These are phyloP conservation scores for Verticillium klebahnii DNA, from an alignment of 2,329 filamentous ascomycete genomes.

Conservation along the genomic window DNA sequence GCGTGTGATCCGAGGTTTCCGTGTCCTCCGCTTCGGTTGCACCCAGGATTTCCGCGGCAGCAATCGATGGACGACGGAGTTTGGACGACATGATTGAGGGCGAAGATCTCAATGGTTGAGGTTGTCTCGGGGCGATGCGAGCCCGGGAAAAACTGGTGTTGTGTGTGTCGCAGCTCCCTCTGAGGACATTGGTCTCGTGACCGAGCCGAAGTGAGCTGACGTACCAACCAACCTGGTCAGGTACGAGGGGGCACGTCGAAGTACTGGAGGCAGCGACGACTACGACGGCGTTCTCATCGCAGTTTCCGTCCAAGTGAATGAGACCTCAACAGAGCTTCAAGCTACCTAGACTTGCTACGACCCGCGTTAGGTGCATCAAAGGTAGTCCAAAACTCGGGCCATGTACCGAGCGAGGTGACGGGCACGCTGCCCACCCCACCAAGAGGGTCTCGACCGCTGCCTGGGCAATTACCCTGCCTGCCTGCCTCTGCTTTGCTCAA, in stretches of 20 bases:
- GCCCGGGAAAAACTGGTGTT: no score
- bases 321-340: no score
- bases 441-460: no score
- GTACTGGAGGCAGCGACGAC: no score
- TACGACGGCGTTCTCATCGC: not conserved
- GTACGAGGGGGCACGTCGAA: no score
- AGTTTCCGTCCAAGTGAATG: not conserved
- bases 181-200: no score
- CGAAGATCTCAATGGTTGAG: not conserved
- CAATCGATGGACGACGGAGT: not conserved
- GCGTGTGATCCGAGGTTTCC: conserved; percentile 1
- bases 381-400: not conserved
- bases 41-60: not conserved
- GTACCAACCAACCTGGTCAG: no score
- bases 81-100: not conserved
- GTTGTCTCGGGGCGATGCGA: no score
- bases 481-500: not conserved
- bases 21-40: not conserved
- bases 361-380: not conserved
- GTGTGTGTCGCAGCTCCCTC: no score
- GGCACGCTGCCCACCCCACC: not conserved
- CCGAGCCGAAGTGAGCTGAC: no score
- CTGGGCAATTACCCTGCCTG: no score
- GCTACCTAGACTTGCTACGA: not conserved
- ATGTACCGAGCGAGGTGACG: not conserved